Evolutionary conservation across 148 eudicot genomes (phyloP), one percentile per base, ranked within the genome.

Genomic region (Arctostaphylos glauca): DNA sequence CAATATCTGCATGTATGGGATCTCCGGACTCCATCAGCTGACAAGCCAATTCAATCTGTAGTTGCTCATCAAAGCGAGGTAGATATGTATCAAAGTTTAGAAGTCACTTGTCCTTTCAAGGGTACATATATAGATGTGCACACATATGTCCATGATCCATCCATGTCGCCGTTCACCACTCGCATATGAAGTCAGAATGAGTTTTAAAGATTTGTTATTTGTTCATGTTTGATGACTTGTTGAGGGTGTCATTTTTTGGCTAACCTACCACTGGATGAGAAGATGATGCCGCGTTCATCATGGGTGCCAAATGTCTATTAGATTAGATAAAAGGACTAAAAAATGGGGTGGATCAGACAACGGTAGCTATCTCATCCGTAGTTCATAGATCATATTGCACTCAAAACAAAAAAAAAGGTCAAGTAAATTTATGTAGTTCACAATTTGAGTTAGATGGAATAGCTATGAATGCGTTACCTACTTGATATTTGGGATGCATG

Each of bases 31-130:
- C 93, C 95, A 76, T 84, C 91, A 55, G 93, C 71, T 23, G 85
- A 80, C 87, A 94, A 95, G 90, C 98, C 98, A 79, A 87, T 84
- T 44, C 97, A 94, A 88, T 91, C 94, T 78, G 96, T 92, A 31
- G 67, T 92, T 87, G 98, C 96, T 84, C 98, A 95, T 91, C 88
- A 91, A 79, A 91, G 96, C 84, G 98, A 91, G 96, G 98, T 94
- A 58, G 77, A 85, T 54, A 13, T 67, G 12, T 41, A 64, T 19
- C 23, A 4, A 6, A 52, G 4, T 79, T 25, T 64, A 67, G 25
- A 53, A 75, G 12, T 19, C 70, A 31, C 79, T 71, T 10, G 3
- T 56, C 68, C 54, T 71, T 50, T 19, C 10, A 54, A 2, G 13
- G 54, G n/a, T 21, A 12, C 47, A 48, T 43, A 23, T 44, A 74